Percentiles rank a stretch among this genome's conserved stretches.
Conservation (phyloP, 2,329 filamentous ascomycete species). For the Botrytis fabae region DNA sequence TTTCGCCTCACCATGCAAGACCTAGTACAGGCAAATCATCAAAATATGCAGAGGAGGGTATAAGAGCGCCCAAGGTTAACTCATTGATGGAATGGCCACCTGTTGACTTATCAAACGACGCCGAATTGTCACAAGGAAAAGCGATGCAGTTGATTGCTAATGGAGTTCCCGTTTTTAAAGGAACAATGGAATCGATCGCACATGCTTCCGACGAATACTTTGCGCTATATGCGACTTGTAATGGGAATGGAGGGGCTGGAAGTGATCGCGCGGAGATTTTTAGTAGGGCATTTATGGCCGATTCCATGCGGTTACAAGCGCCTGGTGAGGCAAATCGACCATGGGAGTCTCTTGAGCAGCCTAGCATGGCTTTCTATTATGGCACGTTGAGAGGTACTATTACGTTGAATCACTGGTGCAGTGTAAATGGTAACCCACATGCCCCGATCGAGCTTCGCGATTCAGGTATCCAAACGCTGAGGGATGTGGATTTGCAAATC, state of each 20-base stretch:
- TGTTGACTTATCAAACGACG: slow-evolving; percentile 48
- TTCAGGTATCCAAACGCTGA: slow-evolving; percentile 54
- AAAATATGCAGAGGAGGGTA: slow-evolving; percentile 13
- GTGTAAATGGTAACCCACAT: slow-evolving; percentile 56
- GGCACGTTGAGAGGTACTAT: slow-evolving; percentile 68
- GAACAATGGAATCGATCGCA: slow-evolving; percentile 54
- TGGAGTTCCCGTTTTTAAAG: slow-evolving; percentile 58
- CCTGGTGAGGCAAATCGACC: slow-evolving; percentile 43
- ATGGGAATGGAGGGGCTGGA: slow-evolving; percentile 44
- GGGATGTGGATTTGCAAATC: slow-evolving; percentile 57
- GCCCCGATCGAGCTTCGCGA: slow-evolving; percentile 59
- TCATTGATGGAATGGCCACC: slow-evolving; percentile 59
- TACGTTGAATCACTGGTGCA: slow-evolving; percentile 69
- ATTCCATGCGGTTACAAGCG: slow-evolving; percentile 34
- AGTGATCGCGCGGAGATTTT: slow-evolving; percentile 31
- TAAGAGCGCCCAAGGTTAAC: neutral
- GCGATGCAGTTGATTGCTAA: slow-evolving; percentile 59
- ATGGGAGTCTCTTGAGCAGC: slow-evolving; percentile 74
- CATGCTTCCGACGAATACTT: slow-evolving; percentile 57
- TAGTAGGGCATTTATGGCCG: slow-evolving; percentile 27
- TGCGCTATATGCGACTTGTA: slow-evolving; percentile 54
- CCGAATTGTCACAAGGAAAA: slow-evolving; percentile 53
- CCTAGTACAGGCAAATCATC: slow-evolving; percentile 19
- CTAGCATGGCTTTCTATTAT: slow-evolving; percentile 68
- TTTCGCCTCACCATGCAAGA: slow-evolving; percentile 15